Conservation (phyloP, 139 green algal species). For the Haematococcus sp. region DNA sequence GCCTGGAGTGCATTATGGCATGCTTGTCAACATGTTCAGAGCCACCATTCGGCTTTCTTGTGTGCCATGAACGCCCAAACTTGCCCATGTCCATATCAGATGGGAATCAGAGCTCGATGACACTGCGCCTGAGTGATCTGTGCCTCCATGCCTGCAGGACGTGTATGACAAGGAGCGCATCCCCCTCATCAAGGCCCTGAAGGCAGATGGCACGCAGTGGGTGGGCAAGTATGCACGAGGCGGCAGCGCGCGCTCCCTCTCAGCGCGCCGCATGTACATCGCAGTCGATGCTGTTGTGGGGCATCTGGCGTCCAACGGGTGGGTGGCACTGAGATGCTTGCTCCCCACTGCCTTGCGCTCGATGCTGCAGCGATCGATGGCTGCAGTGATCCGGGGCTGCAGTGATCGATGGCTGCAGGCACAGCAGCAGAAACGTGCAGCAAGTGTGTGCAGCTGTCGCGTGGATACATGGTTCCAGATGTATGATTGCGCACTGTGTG, state of each 20-base stretch:
- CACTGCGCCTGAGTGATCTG: background rate
- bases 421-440: too few species aligned
- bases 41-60: too few species aligned
- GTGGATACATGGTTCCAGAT: too few species aligned
- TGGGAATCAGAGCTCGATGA: background rate
- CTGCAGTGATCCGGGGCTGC: too few species aligned
- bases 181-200: conserved; percentile 48
- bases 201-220: conserved; percentile 33
- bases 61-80: too few species aligned
- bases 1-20: background rate
- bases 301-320: conserved; percentile 39
- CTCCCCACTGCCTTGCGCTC: too few species aligned
- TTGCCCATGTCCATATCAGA: background rate
- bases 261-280: conserved; percentile 47
- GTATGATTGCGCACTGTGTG: too few species aligned
- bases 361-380: too few species aligned
- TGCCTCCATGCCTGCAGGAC: too few species aligned
- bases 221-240: conserved; percentile 56
- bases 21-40: too few species aligned
- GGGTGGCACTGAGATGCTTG: background rate
- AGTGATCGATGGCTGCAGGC: too few species aligned
- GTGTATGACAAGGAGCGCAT: conserved; percentile 36
- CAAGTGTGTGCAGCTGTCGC: too few species aligned
- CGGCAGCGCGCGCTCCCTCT: conserved; percentile 37
- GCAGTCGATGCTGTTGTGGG: conserved; percentile 48